These are phyloP conservation scores for Eucalyptus camaldulensis DNA, from an alignment of 345 rosid species.

Conservation along the genomic window DNA sequence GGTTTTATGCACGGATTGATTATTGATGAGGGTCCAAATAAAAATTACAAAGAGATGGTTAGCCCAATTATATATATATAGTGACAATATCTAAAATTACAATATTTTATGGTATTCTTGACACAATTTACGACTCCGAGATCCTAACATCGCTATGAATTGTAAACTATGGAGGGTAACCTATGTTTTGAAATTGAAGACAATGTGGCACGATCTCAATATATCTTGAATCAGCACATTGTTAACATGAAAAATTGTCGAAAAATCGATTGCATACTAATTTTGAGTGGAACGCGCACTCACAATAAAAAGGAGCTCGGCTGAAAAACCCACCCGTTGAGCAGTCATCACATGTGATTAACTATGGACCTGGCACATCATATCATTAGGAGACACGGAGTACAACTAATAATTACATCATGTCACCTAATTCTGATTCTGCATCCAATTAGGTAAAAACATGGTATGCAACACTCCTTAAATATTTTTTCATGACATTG, in stretches of 20 bases:
- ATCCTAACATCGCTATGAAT: background rate
- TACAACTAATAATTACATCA: background rate
- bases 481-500: background rate
- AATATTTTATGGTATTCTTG: background rate
- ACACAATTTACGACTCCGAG: background rate
- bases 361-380: background rate
- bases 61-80: background rate
- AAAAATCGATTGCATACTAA: background rate
- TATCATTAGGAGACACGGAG: background rate
- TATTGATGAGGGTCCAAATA: background rate
- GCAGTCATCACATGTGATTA: background rate
- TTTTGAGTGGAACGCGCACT: background rate
- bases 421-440: background rate
- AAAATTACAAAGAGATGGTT: background rate
- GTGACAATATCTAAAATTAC: no score
- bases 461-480: background rate
- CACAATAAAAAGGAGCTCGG: background rate
- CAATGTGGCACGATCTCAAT: background rate
- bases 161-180: background rate
- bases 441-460: background rate
- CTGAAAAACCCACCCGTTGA: background rate
- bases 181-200: background rate
- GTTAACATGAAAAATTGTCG: background rate
- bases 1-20: background rate
- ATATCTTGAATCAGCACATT: background rate